Evolutionary conservation across 2,329 filamentous ascomycete species (phyloP).

Genomic region (Aspergillus fumigatus): DNA sequence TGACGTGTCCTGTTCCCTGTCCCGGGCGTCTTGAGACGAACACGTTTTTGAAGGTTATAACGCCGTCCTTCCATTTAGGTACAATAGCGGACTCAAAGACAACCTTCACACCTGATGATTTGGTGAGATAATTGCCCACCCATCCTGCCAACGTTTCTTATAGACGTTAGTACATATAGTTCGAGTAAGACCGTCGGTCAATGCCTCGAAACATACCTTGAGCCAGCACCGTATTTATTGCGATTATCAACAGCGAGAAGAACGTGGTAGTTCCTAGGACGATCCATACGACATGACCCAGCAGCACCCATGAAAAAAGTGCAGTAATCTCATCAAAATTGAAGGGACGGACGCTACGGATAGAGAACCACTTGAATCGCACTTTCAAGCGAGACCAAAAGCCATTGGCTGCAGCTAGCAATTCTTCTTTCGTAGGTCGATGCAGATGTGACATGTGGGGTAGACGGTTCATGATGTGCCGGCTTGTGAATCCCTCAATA

Average conservation of each 20-base stretch:
- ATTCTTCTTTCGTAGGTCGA: constrained; percentile 86
- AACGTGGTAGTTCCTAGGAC: constrained; percentile 97
- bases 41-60: constrained; percentile 94
- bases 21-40: constrained; percentile 90
- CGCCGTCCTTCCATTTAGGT: constrained; percentile 88
- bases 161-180: constrained; percentile 17
- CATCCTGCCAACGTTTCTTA: constrained; percentile 85
- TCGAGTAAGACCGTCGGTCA: constrained; percentile 4
- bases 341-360: constrained; percentile 87
- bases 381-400: constrained; percentile 89
- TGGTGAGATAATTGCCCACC: constrained; percentile 92
- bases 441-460: constrained; percentile 71
- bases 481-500: constrained; percentile 19
- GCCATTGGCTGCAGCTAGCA: constrained; percentile 83
- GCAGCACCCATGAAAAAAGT: constrained; percentile 89
- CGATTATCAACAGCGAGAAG: constrained; percentile 83
- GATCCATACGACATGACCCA: constrained; percentile 92
- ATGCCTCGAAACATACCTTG: constrained; percentile 59
- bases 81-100: constrained; percentile 98
- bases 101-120: constrained; percentile 87
- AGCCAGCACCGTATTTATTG: constrained; percentile 93
- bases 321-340: constrained; percentile 95
- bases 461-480: constrained; percentile 54
- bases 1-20: constrained; percentile 74
- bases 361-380: constrained; percentile 96